Evolutionary conservation across 2,329 filamentous ascomycete species (phyloP), one percentile per base, ranked within the genome.

Genomic region (Aspergillus novofumigatus): DNA sequence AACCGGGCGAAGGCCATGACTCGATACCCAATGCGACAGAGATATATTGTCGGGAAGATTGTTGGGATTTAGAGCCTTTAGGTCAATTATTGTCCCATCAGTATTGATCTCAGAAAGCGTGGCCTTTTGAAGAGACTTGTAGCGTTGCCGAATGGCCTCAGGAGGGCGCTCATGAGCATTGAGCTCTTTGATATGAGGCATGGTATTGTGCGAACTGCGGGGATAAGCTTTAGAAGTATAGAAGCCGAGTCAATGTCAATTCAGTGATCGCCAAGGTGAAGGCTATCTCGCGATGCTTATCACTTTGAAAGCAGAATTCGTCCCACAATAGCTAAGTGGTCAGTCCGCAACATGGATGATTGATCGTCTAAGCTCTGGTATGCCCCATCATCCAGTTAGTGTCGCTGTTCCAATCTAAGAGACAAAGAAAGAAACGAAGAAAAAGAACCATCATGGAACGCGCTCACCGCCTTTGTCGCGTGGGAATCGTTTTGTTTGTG

Each of bases 161-260:
- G 92, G 90, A 1, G 92, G 90, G 65, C 87, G 86, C 72, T 91
- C 86, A 71, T 93, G 85, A 28, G 92, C 87, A 73, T 96, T 89
- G 2, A 92, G 78, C 41, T 64, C 64, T 59, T 71, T 67, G 47
- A 74, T 73, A 38, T 66, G 70, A 41, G 69, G 66, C 72, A 75
- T 72, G 41, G 28, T 51, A 55, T 32, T 48, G 35, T 53, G 29
- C 35, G 28, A 45, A 53, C 45, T 23, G n/a, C 26, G 44, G 20
- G 10, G 44, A 47, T 47, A 47, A 23, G 44, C 44, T 47, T 47
- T 23, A 26, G 21, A 47, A 14, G 44, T 47, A 47, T 47, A 26
- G 20, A 47, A 2, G 44, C 20, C 4, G 32, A 47, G 44, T 26
- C 23, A 26, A 47, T 47, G 44, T 26, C 23, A 26, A 47, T 47